A percentile compares a stretch with the other conserved stretches of the same genome.
Conservation (phyloP, 2,329 filamentous ascomycete species). For the Setomelanomma holmii region DNA sequence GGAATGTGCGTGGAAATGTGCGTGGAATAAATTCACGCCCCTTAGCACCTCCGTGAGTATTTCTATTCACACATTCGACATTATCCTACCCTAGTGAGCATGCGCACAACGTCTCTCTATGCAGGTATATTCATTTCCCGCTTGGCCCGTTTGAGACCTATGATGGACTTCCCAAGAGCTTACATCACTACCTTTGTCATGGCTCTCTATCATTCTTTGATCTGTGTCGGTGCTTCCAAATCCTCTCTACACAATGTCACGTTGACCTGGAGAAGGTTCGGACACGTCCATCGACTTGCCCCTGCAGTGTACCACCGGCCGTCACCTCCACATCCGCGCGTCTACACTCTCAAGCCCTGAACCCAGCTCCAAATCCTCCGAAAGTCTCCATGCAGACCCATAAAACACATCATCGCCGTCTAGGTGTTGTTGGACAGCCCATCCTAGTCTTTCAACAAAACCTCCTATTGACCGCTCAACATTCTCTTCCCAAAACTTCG, state of each 20-base stretch:
- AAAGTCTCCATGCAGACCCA: not conserved
- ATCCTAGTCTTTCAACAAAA: conserved; percentile 1
- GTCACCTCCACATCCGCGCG: not conserved
- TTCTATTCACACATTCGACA: too few species aligned
- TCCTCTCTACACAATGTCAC: conserved; percentile 6
- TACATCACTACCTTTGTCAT: too few species aligned
- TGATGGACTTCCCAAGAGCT: too few species aligned
- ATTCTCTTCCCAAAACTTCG: not conserved
- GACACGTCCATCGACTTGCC: too few species aligned
- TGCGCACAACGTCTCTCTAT: too few species aligned
- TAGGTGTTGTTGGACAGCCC: not conserved
- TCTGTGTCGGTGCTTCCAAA: conserved; percentile 15
- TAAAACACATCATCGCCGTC: not conserved
- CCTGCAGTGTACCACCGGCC: not conserved
- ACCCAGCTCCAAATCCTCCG: conserved; percentile 1
- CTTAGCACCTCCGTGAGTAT: too few species aligned
- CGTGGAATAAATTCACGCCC: too few species aligned
- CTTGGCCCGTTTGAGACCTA: too few species aligned
- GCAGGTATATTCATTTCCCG: too few species aligned
- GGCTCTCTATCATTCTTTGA: not conserved
- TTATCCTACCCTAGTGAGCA: too few species aligned
- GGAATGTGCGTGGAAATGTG: too few species aligned
- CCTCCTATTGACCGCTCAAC: not conserved
- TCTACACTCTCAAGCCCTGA: not conserved
- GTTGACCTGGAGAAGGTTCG: too few species aligned